These are phyloP conservation scores for Pleurotus citrinopileatus DNA, from an alignment of 768 basidiomycete species.

Conservation along the genomic window DNA sequence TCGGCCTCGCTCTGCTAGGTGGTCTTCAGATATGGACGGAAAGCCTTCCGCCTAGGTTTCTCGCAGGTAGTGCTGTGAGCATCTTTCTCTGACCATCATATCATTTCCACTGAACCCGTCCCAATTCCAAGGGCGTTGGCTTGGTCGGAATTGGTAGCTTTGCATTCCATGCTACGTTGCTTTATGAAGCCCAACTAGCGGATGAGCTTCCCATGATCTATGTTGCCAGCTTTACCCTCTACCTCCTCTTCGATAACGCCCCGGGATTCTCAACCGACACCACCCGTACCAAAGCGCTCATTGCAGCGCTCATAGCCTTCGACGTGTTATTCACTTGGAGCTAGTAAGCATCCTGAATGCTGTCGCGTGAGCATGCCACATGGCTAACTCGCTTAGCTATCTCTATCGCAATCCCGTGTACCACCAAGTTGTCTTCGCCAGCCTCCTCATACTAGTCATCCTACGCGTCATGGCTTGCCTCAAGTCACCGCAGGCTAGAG, in stretches of 20 bases:
- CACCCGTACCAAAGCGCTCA: conserved; percentile 35
- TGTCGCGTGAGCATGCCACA: background rate
- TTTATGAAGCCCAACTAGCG: conserved; percentile 74
- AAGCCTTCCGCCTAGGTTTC: conserved; percentile 39
- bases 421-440: conserved; percentile 73
- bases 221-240: conserved; percentile 57
- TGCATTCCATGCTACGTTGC: conserved; percentile 75
- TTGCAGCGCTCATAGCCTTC: conserved; percentile 39
- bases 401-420: conserved; percentile 74
- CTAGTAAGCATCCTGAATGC: conserved; percentile 54
- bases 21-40: conserved; percentile 29
- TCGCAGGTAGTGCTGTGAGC: conserved; percentile 39
- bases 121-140: conserved; percentile 50
- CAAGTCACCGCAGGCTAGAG: conserved; percentile 34
- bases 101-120: background rate
- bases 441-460: conserved; percentile 46
- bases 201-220: conserved; percentile 87
- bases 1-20: conserved; percentile 52
- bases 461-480: conserved; percentile 49
- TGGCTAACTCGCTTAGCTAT: conserved; percentile 35
- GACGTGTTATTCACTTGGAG: conserved; percentile 65
- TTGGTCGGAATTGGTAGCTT: conserved; percentile 76
- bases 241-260: conserved; percentile 55
- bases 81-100: background rate
- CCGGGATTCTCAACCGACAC: conserved; percentile 45